These are phyloP conservation scores for Yamadazyma philogaea DNA, from an alignment of 805 yeast genomes.

Conservation along the genomic window DNA sequence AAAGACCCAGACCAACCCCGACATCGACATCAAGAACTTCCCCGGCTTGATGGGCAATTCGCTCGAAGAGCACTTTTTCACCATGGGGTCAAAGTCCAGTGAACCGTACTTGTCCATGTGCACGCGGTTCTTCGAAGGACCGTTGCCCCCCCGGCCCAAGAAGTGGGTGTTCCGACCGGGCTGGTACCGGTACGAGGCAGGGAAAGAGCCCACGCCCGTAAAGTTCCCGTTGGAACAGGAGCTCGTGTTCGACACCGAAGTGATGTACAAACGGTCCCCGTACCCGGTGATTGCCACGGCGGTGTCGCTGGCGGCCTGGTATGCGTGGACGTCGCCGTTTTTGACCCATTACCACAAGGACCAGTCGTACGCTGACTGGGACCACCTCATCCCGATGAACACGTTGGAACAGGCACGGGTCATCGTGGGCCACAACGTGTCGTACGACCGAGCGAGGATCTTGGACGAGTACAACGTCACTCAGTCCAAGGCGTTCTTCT, in stretches of 20 bases:
- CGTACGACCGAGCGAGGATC: constrained; percentile 86
- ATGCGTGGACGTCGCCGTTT: constrained; percentile 91
- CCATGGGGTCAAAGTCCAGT: constrained; percentile 57
- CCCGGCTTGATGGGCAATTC: constrained; percentile 74
- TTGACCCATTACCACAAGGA: constrained; percentile 51
- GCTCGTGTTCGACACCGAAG: constrained; percentile 87
- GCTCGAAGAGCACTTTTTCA: constrained; percentile 82
- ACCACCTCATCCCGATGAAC: constrained; percentile 78
- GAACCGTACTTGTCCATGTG: constrained; percentile 60
- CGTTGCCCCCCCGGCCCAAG: constrained; percentile 25
- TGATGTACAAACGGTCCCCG: constrained; percentile 66
- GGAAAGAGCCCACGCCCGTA: constrained; percentile 54
- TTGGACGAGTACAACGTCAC: constrained; percentile 74
- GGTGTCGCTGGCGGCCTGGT: constrained; percentile 77
- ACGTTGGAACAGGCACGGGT: constrained; percentile 44
- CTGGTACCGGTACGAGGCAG: constrained; percentile 72
- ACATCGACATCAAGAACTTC: constrained; percentile 53
- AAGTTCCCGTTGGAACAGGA: constrained; percentile 67
- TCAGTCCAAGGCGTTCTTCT: constrained; percentile 67
- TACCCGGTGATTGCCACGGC: constrained; percentile 84
- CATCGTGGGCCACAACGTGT: constrained; percentile 85
- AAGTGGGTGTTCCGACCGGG: constrained; percentile 64
- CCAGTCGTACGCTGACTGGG: constrained; percentile 29
- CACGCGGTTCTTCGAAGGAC: constrained; percentile 33
- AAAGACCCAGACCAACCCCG: constrained; percentile 57